Evolutionary conservation across 164 flowering plant species (phyloP).

Genomic region (Malania oleifera): DNA sequence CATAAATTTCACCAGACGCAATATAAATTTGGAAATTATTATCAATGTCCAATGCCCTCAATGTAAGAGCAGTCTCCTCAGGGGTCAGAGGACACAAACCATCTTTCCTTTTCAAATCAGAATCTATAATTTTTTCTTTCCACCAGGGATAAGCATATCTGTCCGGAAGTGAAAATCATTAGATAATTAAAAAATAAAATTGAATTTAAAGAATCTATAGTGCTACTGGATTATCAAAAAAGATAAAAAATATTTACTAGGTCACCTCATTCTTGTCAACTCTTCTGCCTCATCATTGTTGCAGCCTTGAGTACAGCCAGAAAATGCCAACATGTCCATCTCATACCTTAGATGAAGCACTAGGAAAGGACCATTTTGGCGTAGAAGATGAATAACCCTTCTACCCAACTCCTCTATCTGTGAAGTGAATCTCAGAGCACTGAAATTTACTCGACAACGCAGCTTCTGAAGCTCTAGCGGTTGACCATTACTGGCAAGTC

Average conservation of each 20-base stretch:
- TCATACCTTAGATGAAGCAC: conserved; percentile 97
- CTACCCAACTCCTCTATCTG: conserved; percentile 86
- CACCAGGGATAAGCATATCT: conserved; percentile 98
- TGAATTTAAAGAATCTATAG: background rate
- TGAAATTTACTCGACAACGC: conserved; percentile 83
- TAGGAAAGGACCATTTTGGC: conserved; percentile 75
- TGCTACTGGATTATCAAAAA: background rate
- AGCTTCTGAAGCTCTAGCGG: conserved; percentile 78
- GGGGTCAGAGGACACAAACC: conserved; percentile 93
- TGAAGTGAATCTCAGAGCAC: conserved; percentile 71
- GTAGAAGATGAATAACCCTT: conserved; percentile 58
- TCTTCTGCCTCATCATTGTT: conserved; percentile 72
- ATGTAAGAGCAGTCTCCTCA: conserved; percentile 77
- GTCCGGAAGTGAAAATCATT: conserved; percentile 2
- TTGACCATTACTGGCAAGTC: conserved; percentile 82
- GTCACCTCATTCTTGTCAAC: conserved; percentile 88
- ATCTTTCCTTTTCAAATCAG: conserved; percentile 74
- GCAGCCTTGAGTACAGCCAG: conserved; percentile 94
- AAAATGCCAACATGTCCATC: conserved; percentile 98
- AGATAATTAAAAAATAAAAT: background rate
- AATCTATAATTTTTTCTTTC: conserved; percentile 85
- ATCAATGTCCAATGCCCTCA: conserved; percentile 77
- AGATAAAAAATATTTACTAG: background rate
- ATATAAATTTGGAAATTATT: conserved; percentile 60
- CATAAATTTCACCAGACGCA: conserved; percentile 92